phyloP scores from a whole-genome alignment of 306 rosid genomes.

The Quercus suber region DNA sequence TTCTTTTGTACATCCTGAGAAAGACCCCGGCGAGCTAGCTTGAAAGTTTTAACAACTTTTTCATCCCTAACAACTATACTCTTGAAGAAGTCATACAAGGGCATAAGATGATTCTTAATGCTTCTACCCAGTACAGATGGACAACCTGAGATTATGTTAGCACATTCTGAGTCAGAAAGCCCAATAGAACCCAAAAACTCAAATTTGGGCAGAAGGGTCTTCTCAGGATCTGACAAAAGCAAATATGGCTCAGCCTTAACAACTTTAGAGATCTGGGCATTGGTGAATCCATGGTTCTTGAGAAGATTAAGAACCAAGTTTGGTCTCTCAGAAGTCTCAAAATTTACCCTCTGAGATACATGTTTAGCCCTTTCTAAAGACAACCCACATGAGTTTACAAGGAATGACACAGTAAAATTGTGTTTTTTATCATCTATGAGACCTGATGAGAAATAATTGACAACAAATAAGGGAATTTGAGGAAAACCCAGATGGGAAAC shows the following conservation, averaged over 20 bases:
- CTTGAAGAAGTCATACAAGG: constrained; percentile 22
- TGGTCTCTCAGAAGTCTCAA: constrained; percentile 1
- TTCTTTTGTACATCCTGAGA: neutral
- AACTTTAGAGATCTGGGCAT: constrained; percentile 18
- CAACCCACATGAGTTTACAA: constrained; percentile 28
- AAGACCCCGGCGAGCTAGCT: neutral
- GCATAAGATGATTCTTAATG: constrained; percentile 31
- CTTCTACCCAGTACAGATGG: neutral
- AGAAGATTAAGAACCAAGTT: constrained; percentile 23
- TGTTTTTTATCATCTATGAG: neutral
- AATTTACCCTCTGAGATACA: constrained; percentile 2
- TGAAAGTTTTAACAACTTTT: neutral
- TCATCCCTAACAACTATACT: constrained; percentile 12
- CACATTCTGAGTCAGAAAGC: constrained; percentile 25
- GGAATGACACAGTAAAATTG: constrained; percentile 21
- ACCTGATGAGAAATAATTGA: too few species aligned
- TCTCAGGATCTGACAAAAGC: constrained; percentile 27
- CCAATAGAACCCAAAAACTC: constrained; percentile 37
- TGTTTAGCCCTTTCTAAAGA: constrained; percentile 17
- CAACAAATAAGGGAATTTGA: too few species aligned
- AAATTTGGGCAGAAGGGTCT: constrained; percentile 40
- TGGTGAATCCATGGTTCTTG: constrained; percentile 27
- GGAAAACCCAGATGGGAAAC: too few species aligned
- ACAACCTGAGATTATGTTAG: neutral
- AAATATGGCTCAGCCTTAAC: neutral